These are phyloP conservation scores for Lachnellula hyalina DNA, from an alignment of 2,329 filamentous ascomycete species.

Conservation along the genomic window DNA sequence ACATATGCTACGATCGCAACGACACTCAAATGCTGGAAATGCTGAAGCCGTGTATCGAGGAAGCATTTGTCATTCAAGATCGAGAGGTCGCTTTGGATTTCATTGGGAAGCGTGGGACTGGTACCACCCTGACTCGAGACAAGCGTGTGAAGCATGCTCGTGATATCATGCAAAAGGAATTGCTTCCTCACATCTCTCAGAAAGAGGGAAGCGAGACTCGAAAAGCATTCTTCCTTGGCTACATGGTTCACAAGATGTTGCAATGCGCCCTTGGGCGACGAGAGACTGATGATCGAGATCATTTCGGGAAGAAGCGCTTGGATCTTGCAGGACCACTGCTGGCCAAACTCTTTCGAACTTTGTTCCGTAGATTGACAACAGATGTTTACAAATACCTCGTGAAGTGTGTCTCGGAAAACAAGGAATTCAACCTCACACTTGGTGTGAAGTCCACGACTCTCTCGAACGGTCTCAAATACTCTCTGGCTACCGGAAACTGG, in stretches of 20 bases:
- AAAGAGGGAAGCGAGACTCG: conserved; percentile 88
- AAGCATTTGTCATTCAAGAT: conserved; percentile 94
- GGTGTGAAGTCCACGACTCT: conserved; percentile 89
- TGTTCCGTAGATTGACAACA: conserved; percentile 85
- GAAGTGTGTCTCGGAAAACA: conserved; percentile 81
- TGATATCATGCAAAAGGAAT: conserved; percentile 95
- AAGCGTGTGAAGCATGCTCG: conserved; percentile 88
- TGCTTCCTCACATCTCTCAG: conserved; percentile 94
- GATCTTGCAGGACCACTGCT: conserved; percentile 92
- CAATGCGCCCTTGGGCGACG: conserved; percentile 89
- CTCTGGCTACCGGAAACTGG: conserved; percentile 96
- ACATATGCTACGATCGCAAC: conserved; percentile 92
- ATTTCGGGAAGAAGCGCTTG: conserved; percentile 97
- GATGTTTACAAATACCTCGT: conserved; percentile 90
- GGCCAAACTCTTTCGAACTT: conserved; percentile 90
- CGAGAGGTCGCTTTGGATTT: conserved; percentile 90
- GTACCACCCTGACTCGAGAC: conserved; percentile 69
- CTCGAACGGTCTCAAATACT: conserved; percentile 93
- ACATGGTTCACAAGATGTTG: conserved; percentile 95
- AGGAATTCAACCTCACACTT: conserved; percentile 84
- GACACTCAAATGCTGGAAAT: conserved; percentile 98
- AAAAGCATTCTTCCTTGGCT: conserved; percentile 97
- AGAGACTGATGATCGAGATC: conserved; percentile 95
- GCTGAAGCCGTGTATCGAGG: conserved; percentile 93
- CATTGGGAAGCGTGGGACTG: conserved; percentile 85